Conservation (phyloP, 2,329 filamentous ascomycete genomes). For the Zymoseptoria tritici region DNA sequence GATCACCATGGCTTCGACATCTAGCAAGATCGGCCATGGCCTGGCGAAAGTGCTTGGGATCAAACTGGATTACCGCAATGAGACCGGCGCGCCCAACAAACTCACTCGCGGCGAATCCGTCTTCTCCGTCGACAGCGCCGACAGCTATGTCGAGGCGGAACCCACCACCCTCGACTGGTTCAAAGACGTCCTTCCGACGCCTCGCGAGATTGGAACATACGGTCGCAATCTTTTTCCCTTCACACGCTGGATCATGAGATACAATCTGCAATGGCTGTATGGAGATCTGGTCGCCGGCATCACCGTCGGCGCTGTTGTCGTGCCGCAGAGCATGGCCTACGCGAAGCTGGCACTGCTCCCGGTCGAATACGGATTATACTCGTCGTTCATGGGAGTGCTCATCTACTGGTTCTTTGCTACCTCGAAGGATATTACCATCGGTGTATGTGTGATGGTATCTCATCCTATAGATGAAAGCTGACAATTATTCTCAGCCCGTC, state of each 20-base stretch:
- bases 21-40: slow-evolving; percentile 58
- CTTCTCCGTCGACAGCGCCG: slow-evolving; percentile 63
- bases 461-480: slow-evolving; percentile 4
- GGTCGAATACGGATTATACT: slow-evolving; percentile 80
- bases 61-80: slow-evolving; percentile 64
- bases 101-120: slow-evolving; percentile 72
- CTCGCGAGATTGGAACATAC: slow-evolving; percentile 52
- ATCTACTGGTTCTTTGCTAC: slow-evolving; percentile 98
- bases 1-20: slow-evolving; percentile 26
- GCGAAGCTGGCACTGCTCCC: slow-evolving; percentile 73
- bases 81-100: slow-evolving; percentile 39
- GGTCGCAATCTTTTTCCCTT: slow-evolving; percentile 75
- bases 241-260: slow-evolving; percentile 75
- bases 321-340: slow-evolving; percentile 97
- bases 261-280: slow-evolving; percentile 81
- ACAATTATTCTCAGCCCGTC: slow-evolving; percentile 57
- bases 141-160: slow-evolving; percentile 75
- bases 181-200: slow-evolving; percentile 53
- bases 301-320: slow-evolving; percentile 70
- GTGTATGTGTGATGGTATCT: slow-evolving; percentile 49
- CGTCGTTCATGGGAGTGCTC: slow-evolving; percentile 90
- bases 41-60: slow-evolving; percentile 77
- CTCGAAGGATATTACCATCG: slow-evolving; percentile 97
- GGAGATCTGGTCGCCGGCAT: slow-evolving; percentile 86
- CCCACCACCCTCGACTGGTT: slow-evolving; percentile 72